A percentile compares a stretch with the other conserved stretches of the same genome.
These are phyloP conservation scores for Alternaria consortialis DNA, from an alignment of 2,329 filamentous ascomycete species.

Conservation along the genomic window DNA sequence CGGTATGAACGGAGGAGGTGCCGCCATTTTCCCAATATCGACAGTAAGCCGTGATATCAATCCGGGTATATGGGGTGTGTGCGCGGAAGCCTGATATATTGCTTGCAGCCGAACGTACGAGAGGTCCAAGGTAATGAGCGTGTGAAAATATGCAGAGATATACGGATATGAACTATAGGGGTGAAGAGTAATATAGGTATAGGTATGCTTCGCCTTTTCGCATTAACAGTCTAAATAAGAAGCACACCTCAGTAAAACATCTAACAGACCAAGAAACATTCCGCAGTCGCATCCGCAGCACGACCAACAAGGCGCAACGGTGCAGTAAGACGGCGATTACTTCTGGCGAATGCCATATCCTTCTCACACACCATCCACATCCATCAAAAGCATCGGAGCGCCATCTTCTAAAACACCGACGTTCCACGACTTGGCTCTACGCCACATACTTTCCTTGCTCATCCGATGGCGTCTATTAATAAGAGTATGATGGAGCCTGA, in stretches of 20 bases:
- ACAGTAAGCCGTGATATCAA: conserved; percentile 9
- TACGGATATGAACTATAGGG: conserved; percentile 3
- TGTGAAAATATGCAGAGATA: not conserved
- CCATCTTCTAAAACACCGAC: conserved; percentile 13
- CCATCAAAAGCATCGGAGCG: conserved; percentile 14
- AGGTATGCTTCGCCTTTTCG: not conserved
- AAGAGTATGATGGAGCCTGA: conserved; percentile 6
- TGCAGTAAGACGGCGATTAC: conserved; percentile 13
- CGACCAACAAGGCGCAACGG: conserved; percentile 8
- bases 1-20: conserved; percentile 9
- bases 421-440: conserved; percentile 14
- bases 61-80: conserved; percentile 6
- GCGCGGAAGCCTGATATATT: conserved; percentile 13
- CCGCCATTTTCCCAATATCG: conserved; percentile 9
- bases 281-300: conserved; percentile 15
- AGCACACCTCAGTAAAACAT: conserved; percentile 7
- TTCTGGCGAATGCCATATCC: conserved; percentile 10
- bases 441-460: conserved; percentile 5
- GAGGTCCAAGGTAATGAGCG: conserved; percentile 8
- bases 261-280: conserved; percentile 8
- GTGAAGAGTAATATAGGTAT: conserved; percentile 5
- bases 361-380: conserved; percentile 14
- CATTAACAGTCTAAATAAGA: conserved; percentile 3
- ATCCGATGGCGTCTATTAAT: conserved; percentile 13
- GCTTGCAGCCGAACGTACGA: conserved; percentile 10